phyloP scores from a whole-genome alignment of 768 basidiomycete species.

The Zangia roseola region DNA sequence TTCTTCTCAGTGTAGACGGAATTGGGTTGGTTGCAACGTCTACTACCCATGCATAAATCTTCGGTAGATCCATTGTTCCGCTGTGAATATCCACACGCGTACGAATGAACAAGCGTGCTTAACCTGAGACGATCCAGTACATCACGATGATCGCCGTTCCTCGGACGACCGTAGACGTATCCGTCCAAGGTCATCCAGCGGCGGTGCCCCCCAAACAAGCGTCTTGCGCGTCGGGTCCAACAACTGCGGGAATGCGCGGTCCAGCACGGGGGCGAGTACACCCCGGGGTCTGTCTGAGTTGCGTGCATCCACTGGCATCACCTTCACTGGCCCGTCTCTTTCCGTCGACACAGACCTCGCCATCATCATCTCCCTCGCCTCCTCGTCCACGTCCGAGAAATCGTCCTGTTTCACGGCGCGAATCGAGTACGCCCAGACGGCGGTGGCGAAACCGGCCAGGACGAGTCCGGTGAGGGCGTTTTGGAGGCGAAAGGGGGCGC shows the following conservation, averaged over 20 bases:
- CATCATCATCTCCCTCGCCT: slow-evolving; percentile 56
- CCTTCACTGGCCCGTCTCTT: too few species aligned
- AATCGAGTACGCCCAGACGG: slow-evolving; percentile 92
- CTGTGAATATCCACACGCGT: too few species aligned
- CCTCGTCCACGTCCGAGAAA: slow-evolving; percentile 84
- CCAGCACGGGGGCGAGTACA: slow-evolving; percentile 43
- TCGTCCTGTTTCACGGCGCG: slow-evolving; percentile 92
- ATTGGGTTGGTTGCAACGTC: slow-evolving; percentile 2
- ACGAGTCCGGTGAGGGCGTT: slow-evolving; percentile 78
- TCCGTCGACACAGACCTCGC: too few species aligned
- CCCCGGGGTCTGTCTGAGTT: slow-evolving; percentile 33
- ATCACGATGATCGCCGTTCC: neutral
- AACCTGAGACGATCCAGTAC: too few species aligned
- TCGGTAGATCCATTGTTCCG: too few species aligned
- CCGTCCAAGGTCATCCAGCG: slow-evolving; percentile 60
- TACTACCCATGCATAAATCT: neutral
- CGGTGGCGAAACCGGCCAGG: slow-evolving; percentile 71
- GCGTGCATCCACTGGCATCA: too few species aligned
- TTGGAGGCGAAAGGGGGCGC: slow-evolving; percentile 74
- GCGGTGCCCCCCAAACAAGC: slow-evolving; percentile 70
- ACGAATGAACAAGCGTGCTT: too few species aligned
- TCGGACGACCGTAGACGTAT: slow-evolving; percentile 19
- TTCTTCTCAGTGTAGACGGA: neutral
- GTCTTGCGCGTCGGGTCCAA: slow-evolving; percentile 64
- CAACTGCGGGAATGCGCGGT: slow-evolving; percentile 46